Evolutionary conservation across 2,329 filamentous ascomycete genomes (phyloP), one percentile per base, ranked within the genome.

Genomic region (Samsoniella hepiali): DNA sequence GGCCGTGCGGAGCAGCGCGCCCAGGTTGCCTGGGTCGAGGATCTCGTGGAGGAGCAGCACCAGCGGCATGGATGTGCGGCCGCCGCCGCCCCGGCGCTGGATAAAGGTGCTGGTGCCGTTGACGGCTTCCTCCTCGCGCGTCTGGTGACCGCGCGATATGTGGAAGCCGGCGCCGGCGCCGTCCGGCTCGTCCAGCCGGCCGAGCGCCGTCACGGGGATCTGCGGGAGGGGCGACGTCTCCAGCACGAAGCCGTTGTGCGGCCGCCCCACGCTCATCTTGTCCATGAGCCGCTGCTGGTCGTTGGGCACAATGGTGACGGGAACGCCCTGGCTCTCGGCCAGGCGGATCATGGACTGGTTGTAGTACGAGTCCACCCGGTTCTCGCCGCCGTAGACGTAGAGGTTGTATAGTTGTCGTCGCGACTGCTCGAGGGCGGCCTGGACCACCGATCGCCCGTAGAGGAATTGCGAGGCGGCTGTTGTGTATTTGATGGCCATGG

Each of bases 391-490:
- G 71, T 90, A 89, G 11, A 97, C 79, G 73, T 98, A 97, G 3
- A 99, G 82, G 62, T 88, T 90, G 78, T 97, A 96, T 3, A 96
- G 77, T 70, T 91, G 87, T 63, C 95, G 87, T 40, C 86, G 82
- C 11, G 80, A 80, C 54, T 77, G 73, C 67, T 83, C 86, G 27
- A 99, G 79, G 0, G 93, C 93, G 27, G 93, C 90, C 66, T 90
- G 83, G 29, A 98, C 91, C 1, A 91, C 87, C 2, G 90, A 91
- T 51, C 84, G 85, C 6, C 95, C 95, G 72, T 96, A 98, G 2
- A 99, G 80, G 69, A 97, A 98, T 66, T 97, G 90, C 0, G 93
- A 97, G 5, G 91, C 91, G 0, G 94, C 90, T 0, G 92, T 96
- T 0, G 91, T 92, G 72, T 94, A 86, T 55, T 76, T 74, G 65